Evolutionary conservation across 805 yeast species (phyloP).

Genomic region (Isabelozyma rhagii): DNA sequence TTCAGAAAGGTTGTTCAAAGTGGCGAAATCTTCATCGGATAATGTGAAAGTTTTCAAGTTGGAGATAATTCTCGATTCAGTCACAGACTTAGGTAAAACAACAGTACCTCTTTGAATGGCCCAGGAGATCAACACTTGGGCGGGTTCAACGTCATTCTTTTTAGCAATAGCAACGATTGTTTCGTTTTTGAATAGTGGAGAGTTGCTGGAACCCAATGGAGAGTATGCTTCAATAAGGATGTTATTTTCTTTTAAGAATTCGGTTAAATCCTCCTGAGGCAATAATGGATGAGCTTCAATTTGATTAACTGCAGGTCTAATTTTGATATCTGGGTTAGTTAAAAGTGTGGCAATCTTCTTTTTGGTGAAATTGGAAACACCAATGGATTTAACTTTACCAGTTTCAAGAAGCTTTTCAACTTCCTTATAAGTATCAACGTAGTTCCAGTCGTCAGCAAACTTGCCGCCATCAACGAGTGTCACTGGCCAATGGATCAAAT

Average conservation of each 20-base stretch:
- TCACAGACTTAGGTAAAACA: conserved; percentile 26
- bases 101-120: conserved; percentile 24
- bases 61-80: conserved; percentile 19
- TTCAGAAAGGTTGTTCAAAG: conserved; percentile 16
- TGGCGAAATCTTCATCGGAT: conserved; percentile 22
- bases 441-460: conserved; percentile 9
- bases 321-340: conserved; percentile 26
- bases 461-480: conserved; percentile 27
- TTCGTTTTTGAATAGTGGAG: conserved; percentile 22
- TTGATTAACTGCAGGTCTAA: conserved; percentile 54
- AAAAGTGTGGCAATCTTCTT: conserved; percentile 42
- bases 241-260: conserved; percentile 46
- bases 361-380: conserved; percentile 53
- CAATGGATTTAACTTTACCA: conserved; percentile 44
- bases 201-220: conserved; percentile 27
- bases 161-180: conserved; percentile 15
- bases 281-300: conserved; percentile 38
- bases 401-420: conserved; percentile 19
- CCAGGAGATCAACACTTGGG: conserved; percentile 24
- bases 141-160: conserved; percentile 17
- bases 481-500: conserved; percentile 74
- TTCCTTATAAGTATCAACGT: conserved; percentile 34
- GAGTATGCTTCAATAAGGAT: conserved; percentile 24
- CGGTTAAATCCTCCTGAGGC: conserved; percentile 56
- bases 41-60: conserved; percentile 24